These are phyloP conservation scores for Ceratocystiopsis minuta DNA, from an alignment of 2,329 filamentous ascomycete species.

Conservation along the genomic window DNA sequence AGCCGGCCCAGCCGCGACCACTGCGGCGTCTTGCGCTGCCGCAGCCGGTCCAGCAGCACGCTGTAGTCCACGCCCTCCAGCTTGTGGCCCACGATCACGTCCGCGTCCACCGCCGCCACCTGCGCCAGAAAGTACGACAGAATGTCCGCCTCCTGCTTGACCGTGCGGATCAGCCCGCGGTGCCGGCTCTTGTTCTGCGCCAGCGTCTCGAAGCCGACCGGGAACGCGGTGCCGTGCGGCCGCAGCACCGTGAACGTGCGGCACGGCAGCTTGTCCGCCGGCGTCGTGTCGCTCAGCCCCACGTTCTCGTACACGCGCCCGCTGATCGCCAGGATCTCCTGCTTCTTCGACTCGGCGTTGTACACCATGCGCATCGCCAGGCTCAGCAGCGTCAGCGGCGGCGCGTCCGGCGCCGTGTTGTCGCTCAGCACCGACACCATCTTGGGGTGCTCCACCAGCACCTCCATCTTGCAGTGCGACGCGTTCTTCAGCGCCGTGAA, in stretches of 20 bases:
- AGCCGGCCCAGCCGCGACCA: slow-evolving; percentile 89
- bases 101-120: slow-evolving; percentile 73
- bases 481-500: slow-evolving; percentile 76
- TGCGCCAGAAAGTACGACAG: slow-evolving; percentile 80
- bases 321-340: slow-evolving; percentile 84
- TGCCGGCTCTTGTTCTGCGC: slow-evolving; percentile 43
- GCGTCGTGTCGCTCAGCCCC: slow-evolving; percentile 68
- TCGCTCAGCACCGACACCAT: slow-evolving; percentile 57
- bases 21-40: slow-evolving; percentile 77
- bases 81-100: slow-evolving; percentile 85
- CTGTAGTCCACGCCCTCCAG: slow-evolving; percentile 97
- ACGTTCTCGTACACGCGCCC: slow-evolving; percentile 86
- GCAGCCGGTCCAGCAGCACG: slow-evolving; percentile 67
- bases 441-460: slow-evolving; percentile 61
- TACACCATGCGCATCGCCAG: slow-evolving; percentile 73
- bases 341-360: slow-evolving; percentile 85
- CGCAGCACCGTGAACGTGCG: slow-evolving; percentile 85
- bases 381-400: slow-evolving; percentile 91
- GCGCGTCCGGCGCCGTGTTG: slow-evolving; percentile 62
- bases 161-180: slow-evolving; percentile 59
- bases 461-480: slow-evolving; percentile 92
- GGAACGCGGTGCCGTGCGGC: slow-evolving; percentile 58
- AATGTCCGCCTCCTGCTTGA: slow-evolving; percentile 70
- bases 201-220: slow-evolving; percentile 69
- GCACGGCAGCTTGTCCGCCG: slow-evolving; percentile 73